Evolutionary conservation across 352 stramenopile species (phyloP), one percentile per base, ranked within the genome.

Genomic region (Pythium plurisporium): DNA sequence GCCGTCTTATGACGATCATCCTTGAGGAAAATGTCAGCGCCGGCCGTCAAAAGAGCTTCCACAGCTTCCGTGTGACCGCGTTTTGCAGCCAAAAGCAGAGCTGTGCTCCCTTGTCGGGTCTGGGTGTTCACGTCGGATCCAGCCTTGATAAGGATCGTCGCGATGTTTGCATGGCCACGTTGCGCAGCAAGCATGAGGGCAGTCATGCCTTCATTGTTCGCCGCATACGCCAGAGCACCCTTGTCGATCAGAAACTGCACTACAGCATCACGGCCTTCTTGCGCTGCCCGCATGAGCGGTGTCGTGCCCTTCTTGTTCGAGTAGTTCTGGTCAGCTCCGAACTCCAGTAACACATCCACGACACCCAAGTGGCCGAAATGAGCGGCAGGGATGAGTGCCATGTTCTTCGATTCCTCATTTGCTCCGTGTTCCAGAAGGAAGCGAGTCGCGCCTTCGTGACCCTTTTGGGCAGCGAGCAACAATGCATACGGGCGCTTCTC

Each of bases 191-290:
- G 60, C 86, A 95, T 95, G 11, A 95, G 58, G 22, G 86, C 82
- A 27, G 86, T 95, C 86, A 95, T 95, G 26, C 83, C 83, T 76
- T 95, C 86, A 47, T 91, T 94, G 36, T 95, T 95, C 2, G 82
- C 72, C 4, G 82, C 80, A 42, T 79, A 92, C 15, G 83, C 76
- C 29, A 91, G 68, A 8, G 79, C 82, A 3, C 79, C 70, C 59
- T 81, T 79, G 15, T 72, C 65, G 19, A 95, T 84, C n/a, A 95
- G 64, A 25, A 87, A 91, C 43, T 73, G 65, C 17, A 95, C 86
- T 10, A 95, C 86, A 9, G 71, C 78, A 17, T 86, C 83, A 10
- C 83, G 76, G 15, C 86, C 86, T 72, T 95, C 86, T 59, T 95
- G 86, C 0, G 86, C 86, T 9, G 86, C 86, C 8, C 86, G 80